Base-by-base conservation (phyloP, 352 stramenopile genomes). In the Pythium brassicae region DNA sequence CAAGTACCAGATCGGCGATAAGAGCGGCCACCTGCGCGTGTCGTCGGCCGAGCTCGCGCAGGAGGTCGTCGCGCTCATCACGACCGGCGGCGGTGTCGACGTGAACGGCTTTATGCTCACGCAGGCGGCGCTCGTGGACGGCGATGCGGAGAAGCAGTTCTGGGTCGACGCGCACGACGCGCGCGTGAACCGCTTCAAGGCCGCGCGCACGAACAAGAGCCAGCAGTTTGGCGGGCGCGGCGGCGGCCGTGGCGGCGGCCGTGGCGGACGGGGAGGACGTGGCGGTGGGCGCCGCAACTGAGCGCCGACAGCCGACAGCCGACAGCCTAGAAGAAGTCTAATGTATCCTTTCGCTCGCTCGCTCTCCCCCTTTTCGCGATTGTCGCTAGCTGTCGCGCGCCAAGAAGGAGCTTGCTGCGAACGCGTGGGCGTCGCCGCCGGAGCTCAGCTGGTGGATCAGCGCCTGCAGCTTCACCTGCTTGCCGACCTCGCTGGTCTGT, bases 361-460 rank as follows among this genome's bases (percentile, higher is more conserved):
- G 32, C 32, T 37, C 32, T 15, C 40, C 42, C n/a, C 7, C 9
- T 39, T 12, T 51, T 37, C 17, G 1, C 32, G 32, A n/a, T n/a
- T n/a, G 32, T 37, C 25, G 22, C 42, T 63, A 89, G 55, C 74
- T 89, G 49, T 89, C 71, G 20, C 71, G 69, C 8, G 69, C 69
- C 15, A 87, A 69, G 49, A 74, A 88, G 4, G 78, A 78, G 20
- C 70, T 76, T 1, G 66, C 68, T 34, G 75, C 76, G 22, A 70
- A 63, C 4, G 77, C 62, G 35, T 80, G 74, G 23, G 65, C 61
- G 45, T 89, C 75, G 23, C 76, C 72, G 5, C 77, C 76, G 10
- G 83, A 92, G 60, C 81, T 92, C 23, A 94, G 62, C 43, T 94
- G 79, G 45, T 94, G 83, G 54, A 94, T 94, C 40, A 94, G 68